These are phyloP conservation scores for Exsudoporus floridanus DNA, from an alignment of 1,284 basidiomycete species.

Conservation along the genomic window DNA sequence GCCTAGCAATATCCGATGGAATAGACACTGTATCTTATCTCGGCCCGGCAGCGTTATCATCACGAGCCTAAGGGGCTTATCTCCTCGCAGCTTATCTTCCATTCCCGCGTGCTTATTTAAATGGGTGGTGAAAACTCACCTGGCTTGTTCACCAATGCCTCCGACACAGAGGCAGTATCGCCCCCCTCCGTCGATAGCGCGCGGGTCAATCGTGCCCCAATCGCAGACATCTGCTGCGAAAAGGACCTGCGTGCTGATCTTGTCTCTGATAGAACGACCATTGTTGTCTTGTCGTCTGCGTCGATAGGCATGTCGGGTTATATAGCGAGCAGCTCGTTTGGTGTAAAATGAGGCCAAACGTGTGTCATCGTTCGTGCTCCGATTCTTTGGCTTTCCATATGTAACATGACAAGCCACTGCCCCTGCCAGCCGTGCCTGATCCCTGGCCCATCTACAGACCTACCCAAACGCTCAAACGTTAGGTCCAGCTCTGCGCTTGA, in stretches of 20 bases:
- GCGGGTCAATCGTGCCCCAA: conserved; percentile 20
- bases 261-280: conserved; percentile 9
- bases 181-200: conserved; percentile 17
- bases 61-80: conserved; percentile 19
- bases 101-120: conserved; percentile 4
- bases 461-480: too few species aligned
- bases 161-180: conserved; percentile 4
- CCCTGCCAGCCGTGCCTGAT: too few species aligned
- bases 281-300: conserved; percentile 3
- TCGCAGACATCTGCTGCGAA: conserved; percentile 24
- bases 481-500: too few species aligned
- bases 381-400: too few species aligned
- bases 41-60: conserved; percentile 12
- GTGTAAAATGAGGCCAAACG: too few species aligned
- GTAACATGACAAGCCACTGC: too few species aligned
- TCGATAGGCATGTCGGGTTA: conserved; percentile 11
- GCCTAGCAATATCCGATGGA: background rate
- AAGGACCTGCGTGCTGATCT: conserved; percentile 14
- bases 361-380: conserved; percentile 6
- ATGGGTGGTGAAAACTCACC: conserved; percentile 16
- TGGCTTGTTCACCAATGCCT: conserved; percentile 10
- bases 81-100: conserved; percentile 19
- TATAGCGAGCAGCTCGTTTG: conserved; percentile 4
- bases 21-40: conserved; percentile 20
- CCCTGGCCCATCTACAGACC: too few species aligned